phyloP scores from a whole-genome alignment of 2,329 filamentous ascomycete genomes.

The Pezicula rhizophila region DNA sequence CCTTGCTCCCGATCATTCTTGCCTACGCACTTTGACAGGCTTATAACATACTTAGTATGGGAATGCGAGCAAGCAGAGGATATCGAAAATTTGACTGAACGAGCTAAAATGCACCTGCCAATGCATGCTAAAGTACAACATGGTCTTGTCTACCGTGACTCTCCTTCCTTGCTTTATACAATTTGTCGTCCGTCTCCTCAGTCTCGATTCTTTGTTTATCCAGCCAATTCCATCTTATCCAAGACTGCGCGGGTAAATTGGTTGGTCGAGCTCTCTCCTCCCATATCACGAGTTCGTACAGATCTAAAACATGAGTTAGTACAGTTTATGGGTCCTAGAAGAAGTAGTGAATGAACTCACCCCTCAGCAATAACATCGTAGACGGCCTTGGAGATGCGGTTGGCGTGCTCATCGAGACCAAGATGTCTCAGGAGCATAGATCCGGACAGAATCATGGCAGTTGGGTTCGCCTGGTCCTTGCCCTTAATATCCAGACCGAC shows the following conservation, averaged over 20 bases:
- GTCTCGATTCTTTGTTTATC: conserved; percentile 13
- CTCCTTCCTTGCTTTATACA: conserved; percentile 20
- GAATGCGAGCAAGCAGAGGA: background rate
- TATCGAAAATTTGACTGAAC: background rate
- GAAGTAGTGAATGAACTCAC: conserved; percentile 44
- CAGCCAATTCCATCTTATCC: conserved; percentile 76
- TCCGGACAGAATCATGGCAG: conserved; percentile 87
- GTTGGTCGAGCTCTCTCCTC: conserved; percentile 80
- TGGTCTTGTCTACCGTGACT: conserved; percentile 2
- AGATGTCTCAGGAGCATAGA: conserved; percentile 97
- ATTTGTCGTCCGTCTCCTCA: background rate
- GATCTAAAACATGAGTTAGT: conserved; percentile 46
- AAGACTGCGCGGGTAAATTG: conserved; percentile 94
- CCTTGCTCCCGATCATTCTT: too few species aligned
- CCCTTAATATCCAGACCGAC: conserved; percentile 99
- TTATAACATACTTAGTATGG: too few species aligned
- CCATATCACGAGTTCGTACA: conserved; percentile 91
- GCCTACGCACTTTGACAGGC: too few species aligned
- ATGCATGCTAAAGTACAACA: conserved; percentile 25
- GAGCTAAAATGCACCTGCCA: conserved; percentile 5
- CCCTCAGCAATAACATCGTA: conserved; percentile 79
- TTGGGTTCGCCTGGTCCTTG: conserved; percentile 98
- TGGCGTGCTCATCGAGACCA: conserved; percentile 95
- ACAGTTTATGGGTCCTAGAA: conserved; percentile 15
- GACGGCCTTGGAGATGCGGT: conserved; percentile 88